These are phyloP conservation scores for Paracorniculantispora psalliotae DNA, from an alignment of 2,329 filamentous ascomycete species.

Conservation along the genomic window DNA sequence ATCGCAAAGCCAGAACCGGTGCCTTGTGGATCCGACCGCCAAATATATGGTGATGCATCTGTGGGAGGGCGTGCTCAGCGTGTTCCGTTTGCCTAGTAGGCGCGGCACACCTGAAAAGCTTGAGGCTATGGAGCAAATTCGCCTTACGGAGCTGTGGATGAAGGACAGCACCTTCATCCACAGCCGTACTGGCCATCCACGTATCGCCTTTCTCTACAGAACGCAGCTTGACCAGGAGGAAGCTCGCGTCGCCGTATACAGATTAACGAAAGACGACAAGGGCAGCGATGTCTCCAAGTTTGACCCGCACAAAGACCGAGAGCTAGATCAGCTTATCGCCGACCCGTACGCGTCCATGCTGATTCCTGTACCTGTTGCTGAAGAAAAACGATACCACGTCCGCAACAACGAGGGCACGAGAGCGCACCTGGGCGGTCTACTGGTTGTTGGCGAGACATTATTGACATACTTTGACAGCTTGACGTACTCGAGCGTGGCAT, in stretches of 20 bases:
- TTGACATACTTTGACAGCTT: constrained; percentile 82
- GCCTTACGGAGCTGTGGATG: constrained; percentile 56
- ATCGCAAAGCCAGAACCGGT: constrained; percentile 76
- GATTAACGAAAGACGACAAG: constrained; percentile 54
- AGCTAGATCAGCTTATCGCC: constrained; percentile 47
- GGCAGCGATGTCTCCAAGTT: constrained; percentile 51
- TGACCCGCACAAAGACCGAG: constrained; percentile 49
- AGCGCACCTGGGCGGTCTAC: constrained; percentile 62
- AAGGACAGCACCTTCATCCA: constrained; percentile 54
- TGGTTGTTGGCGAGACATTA: constrained; percentile 74
- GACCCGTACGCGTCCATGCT: constrained; percentile 56
- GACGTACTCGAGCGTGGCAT: constrained; percentile 60
- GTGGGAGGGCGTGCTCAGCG: constrained; percentile 56
- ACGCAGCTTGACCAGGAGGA: constrained; percentile 47
- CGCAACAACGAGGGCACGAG: constrained; percentile 49
- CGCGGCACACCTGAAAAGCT: constrained; percentile 42
- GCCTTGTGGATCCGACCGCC: constrained; percentile 76
- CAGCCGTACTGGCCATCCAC: constrained; percentile 53
- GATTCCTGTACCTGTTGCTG: constrained; percentile 56
- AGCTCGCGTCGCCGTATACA: constrained; percentile 54
- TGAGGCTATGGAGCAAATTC: constrained; percentile 48
- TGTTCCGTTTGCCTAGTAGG: constrained; percentile 45
- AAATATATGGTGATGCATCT: constrained; percentile 53
- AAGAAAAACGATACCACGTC: constrained; percentile 56
- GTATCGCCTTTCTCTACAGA: constrained; percentile 56